phyloP scores from a whole-genome alignment of 345 rosid genomes.

The sweet orange (Citrus sinensis) region DVS_A1.0 CM039161.1:8468001-8468500 shows the following conservation, averaged over 20 bases:
- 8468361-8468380: slow-evolving; percentile 99
- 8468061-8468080: too few species aligned
- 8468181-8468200: too few species aligned
- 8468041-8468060: too few species aligned
- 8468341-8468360: slow-evolving; percentile 69
- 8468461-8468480: not conserved
- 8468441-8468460: not conserved
- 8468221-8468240: slow-evolving; percentile 29
- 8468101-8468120: not conserved
- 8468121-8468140: not conserved
- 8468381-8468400: slow-evolving; percentile 35
- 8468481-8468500: not conserved
- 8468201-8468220: not conserved
- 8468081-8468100: not conserved
- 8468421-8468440: too few species aligned
- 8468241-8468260: slow-evolving; percentile 82
- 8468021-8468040: too few species aligned
- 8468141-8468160: not conserved
- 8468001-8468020: too few species aligned
- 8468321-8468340: slow-evolving; percentile 75
- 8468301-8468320: slow-evolving; percentile 75
- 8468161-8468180: not conserved
- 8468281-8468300: slow-evolving; percentile 91
- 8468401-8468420: too few species aligned
- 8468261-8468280: slow-evolving; percentile 73